These are phyloP conservation scores for Tolypocladium tundrense DNA, from an alignment of 2,329 filamentous ascomycete genomes.

Conservation along the genomic window DNA sequence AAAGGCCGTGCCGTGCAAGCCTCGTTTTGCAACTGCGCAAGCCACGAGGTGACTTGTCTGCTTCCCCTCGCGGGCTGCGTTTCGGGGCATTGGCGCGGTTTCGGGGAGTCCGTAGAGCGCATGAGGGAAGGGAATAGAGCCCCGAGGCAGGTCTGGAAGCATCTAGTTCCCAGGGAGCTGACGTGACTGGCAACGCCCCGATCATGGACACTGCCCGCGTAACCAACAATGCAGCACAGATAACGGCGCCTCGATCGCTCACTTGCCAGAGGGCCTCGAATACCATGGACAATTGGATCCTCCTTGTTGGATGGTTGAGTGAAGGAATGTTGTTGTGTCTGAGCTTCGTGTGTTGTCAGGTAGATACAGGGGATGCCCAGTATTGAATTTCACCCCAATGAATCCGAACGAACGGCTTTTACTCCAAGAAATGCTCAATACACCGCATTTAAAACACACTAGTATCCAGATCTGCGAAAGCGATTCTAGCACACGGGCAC, in stretches of 20 bases:
- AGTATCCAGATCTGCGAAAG: background rate
- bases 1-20: background rate
- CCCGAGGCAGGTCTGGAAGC: background rate
- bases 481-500: background rate
- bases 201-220: no score
- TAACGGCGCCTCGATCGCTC: no score
- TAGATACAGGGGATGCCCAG: no score
- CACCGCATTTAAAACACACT: background rate
- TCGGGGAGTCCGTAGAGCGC: background rate
- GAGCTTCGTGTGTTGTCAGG: no score
- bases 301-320: no score
- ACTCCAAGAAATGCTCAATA: background rate
- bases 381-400: no score
- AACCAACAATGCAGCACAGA: no score
- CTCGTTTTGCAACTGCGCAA: background rate
- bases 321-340: no score
- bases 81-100: background rate
- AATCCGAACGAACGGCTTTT: no score
- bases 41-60: background rate
- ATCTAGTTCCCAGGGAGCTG: background rate
- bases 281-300: no score
- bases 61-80: background rate
- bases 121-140: background rate
- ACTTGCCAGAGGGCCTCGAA: no score
- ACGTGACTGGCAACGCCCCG: background rate